Conservation (phyloP, 2,329 filamentous ascomycete species). For the Aaosphaeria arxii region DNA sequence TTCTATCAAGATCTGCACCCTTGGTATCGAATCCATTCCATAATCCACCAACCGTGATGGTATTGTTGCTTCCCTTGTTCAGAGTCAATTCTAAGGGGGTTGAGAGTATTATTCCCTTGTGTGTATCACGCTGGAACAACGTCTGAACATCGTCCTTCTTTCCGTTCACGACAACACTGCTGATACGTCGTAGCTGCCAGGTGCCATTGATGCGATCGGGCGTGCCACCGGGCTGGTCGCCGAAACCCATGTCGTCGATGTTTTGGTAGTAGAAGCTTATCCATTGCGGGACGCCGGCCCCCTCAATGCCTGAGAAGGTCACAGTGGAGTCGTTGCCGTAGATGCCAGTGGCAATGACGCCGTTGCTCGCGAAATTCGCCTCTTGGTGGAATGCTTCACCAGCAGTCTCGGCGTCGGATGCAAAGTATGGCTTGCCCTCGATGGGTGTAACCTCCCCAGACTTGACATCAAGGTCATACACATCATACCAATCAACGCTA, state of each 20-base stretch:
- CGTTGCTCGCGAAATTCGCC: conserved; percentile 50
- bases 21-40: conserved; percentile 56
- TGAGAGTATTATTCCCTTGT: conserved; percentile 60
- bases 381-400: conserved; percentile 56
- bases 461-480: conserved; percentile 54
- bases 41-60: conserved; percentile 57
- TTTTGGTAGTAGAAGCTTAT: conserved; percentile 60
- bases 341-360: conserved; percentile 51
- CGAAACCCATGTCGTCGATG: conserved; percentile 61
- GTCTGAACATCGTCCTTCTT: conserved; percentile 49
- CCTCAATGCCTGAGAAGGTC: conserved; percentile 50
- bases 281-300: conserved; percentile 53
- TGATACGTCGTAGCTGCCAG: conserved; percentile 60
- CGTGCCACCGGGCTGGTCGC: conserved; percentile 50
- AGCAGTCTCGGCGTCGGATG: conserved; percentile 43
- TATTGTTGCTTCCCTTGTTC: conserved; percentile 56
- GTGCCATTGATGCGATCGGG: conserved; percentile 59
- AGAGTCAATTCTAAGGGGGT: conserved; percentile 55
- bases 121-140: conserved; percentile 54
- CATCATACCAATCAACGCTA: conserved; percentile 52
- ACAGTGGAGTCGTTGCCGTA: conserved; percentile 55
- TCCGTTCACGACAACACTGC: conserved; percentile 59
- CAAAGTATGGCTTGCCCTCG: conserved; percentile 48
- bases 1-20: conserved; percentile 57
- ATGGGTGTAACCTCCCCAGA: conserved; percentile 42